Base-by-base conservation (phyloP, 495 filamentous ascomycete genomes). In the Choiromyces venosus region DNA sequence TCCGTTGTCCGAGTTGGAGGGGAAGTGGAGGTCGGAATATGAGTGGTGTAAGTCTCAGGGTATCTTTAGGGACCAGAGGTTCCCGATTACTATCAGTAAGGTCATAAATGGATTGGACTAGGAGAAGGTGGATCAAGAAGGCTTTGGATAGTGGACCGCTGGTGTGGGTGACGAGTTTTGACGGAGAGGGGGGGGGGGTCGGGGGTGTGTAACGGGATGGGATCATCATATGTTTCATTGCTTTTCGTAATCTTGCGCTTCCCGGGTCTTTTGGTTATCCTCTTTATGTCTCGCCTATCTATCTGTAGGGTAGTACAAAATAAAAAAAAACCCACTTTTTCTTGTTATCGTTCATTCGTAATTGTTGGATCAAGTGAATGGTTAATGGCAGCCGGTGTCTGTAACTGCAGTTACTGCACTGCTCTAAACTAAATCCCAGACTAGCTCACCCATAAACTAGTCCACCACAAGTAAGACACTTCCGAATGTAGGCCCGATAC, bases 1-100 rank as follows among this genome's bases (percentile, higher is more conserved):
- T 9, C 33, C 69, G n/a, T 33, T 68, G 3, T 33, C 16, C 2
- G 73, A 75, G 4, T 19, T 75, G n/a, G 65, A 38, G 2, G 29
- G 14, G 0, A 75, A 56, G 37, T 68, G 73, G 69, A 61, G 25
- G 4, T 4, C 7, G 25, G 52, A 61, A 29, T 33, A 61, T 33
- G 52, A 61, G 12, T 61, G 52, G 52, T 61, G 52, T 33, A 61
- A 61, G 33, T 14, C 52, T 7, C 52, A 33, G 0, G 52, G 52
- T 3, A 61, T 33, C 25, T 61, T 61, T 33, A 61, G 52, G 12
- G 12, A 61, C 25, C 52, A 61, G 52, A 61, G 25, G 52, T 61
- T 61, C 2, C 52, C 52, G 1, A 16, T 61, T 4, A 33, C 52
- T 1, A 61, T 33, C n/a, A n/a, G n/a, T n/a, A n/a, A n/a, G n/a